phyloP scores from a whole-genome alignment of 805 yeast genomes.

The Tetrapisispora taiwanensis region DNA sequence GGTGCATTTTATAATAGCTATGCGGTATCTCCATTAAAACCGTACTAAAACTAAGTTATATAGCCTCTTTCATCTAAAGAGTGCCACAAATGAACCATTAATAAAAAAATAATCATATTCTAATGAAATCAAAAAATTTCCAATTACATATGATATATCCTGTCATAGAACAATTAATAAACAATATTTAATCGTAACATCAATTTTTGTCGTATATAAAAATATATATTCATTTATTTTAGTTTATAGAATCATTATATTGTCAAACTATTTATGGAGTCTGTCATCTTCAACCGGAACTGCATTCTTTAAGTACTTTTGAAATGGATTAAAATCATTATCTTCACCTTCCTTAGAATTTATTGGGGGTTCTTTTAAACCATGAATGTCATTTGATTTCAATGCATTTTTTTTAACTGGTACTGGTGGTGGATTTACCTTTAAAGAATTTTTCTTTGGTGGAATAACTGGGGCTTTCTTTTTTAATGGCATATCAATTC shows the following conservation, averaged over 20 bases:
- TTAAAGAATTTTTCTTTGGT: conserved; percentile 10
- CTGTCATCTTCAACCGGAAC: conserved; percentile 31
- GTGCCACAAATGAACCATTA: no score
- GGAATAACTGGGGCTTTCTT: conserved; percentile 11
- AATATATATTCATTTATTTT: no score
- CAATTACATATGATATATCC: no score
- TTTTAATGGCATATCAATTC: background rate
- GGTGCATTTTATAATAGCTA: no score
- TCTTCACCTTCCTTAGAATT: background rate
- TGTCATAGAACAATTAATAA: no score
- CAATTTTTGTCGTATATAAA: no score
- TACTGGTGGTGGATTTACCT: conserved; percentile 33
- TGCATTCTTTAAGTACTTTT: conserved; percentile 27
- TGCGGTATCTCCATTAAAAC: no score
- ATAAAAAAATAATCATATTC: no score
- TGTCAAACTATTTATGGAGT: conserved; percentile 14
- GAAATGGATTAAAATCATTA: conserved; percentile 29
- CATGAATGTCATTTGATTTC: background rate
- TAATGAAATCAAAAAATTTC: no score
- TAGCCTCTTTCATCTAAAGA: no score
- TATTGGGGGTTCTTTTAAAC: background rate
- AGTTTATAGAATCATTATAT: background rate
- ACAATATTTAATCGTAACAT: no score
- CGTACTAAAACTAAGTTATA: no score
- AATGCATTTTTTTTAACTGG: conserved; percentile 19